Base-by-base conservation (phyloP, 257 asterid species). In the Prunella vulgaris region DNA sequence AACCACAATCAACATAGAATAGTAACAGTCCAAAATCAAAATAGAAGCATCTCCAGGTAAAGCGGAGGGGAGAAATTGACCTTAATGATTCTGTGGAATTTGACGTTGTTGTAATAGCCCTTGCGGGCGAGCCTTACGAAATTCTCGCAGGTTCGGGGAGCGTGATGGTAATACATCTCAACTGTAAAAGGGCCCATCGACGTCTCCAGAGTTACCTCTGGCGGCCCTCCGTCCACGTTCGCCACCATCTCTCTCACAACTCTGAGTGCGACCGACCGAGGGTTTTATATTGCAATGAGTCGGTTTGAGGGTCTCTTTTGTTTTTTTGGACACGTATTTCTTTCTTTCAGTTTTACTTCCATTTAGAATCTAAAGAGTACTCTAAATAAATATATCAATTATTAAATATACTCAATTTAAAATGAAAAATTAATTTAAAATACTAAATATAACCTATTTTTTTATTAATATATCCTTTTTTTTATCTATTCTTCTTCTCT, bases 151-250 rank as follows among this genome's bases (percentile, higher is more conserved):
- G 99, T 94, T 59, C 91, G 80, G 5, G 97, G 99, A 2, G 99
- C 92, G 77, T 91, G 97, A 80, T 86, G 86, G 88, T 86, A 80
- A 73, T 94, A 91, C 97, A 94, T 91, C 97, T 93, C 97, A 13
- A 94, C 73, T 0, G 99, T 81, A 10, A 94, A 72, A 28, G 96
- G 80, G 1, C 97, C 99, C 99, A 94, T 94, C 61, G 99, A 91
- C 25, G 99, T 91, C 79, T 86, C 95, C 10, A 91, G 85, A 73
- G 97, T 94, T 15, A 91, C 97, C 88, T 94, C 96, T 70, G 95
- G 96, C 59, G 97, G 86, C 2, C 90, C 96, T 25, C 90, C 95
- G 59, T 88, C 96, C 13, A 85, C 68, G 58, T 71, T 79, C 68
- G 82, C 82, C 87, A 81, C 75, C 85, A 63, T 49, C 64, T 72